Conservation (phyloP, 2,329 filamentous ascomycete species). For the Pyricularia sp. region DNA sequence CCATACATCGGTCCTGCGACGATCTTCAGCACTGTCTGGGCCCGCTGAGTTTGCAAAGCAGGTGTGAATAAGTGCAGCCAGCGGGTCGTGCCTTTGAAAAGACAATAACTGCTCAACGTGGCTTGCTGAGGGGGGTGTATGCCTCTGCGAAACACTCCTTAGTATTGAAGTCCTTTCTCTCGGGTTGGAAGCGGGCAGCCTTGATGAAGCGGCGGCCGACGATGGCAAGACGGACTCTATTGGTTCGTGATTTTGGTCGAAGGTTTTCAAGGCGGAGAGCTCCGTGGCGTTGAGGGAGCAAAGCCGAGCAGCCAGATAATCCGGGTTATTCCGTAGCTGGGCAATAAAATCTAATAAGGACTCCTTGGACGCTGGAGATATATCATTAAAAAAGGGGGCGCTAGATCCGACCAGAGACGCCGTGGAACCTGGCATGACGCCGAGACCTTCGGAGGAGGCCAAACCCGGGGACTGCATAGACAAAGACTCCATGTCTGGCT, state of each 20-base stretch:
- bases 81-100: conserved; percentile 79
- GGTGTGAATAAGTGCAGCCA: conserved; percentile 78
- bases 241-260: conserved; percentile 69
- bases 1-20: conserved; percentile 76
- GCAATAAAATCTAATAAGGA: conserved; percentile 72
- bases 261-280: conserved; percentile 66
- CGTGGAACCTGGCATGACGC: conserved; percentile 32
- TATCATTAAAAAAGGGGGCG: conserved; percentile 57
- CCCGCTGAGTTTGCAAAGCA: conserved; percentile 82
- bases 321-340: conserved; percentile 74
- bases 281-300: conserved; percentile 67
- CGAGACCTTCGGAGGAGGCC: conserved; percentile 40
- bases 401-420: conserved; percentile 30
- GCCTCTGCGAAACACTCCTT: conserved; percentile 15
- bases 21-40: conserved; percentile 72
- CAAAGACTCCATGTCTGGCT: conserved; percentile 60
- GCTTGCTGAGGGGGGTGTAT: conserved; percentile 31
- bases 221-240: conserved; percentile 76
- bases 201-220: conserved; percentile 30
- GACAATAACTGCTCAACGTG: conserved; percentile 77
- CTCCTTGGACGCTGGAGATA: conserved; percentile 66
- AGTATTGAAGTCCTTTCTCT: conserved; percentile 19
- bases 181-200: conserved; percentile 15
- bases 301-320: conserved; percentile 79
- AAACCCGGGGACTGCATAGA: conserved; percentile 35